Evolutionary conservation across 805 yeast species (phyloP), one percentile per base, ranked within the genome.

Genomic region (Nakazawaea molendinolei): DNA sequence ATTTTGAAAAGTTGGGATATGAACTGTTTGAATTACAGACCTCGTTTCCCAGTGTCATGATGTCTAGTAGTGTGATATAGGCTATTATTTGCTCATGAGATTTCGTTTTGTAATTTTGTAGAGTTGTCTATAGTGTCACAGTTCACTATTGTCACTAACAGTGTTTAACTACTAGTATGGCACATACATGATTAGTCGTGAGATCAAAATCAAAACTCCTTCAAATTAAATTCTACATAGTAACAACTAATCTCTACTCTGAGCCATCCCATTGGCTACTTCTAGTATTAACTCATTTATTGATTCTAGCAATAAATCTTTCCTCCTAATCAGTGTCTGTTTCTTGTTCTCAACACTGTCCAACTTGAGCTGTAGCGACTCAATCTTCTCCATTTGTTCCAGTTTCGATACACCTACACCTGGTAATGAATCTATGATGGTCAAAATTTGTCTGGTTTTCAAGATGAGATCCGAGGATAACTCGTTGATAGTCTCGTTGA

Each of bases 321-420:
- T 86, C 48, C 76, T 74, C 45, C 65, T 48, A 7, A 82, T 69
- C 7, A 80, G 79, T 21, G 60, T 61, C 10, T 69, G 58, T 43
- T 85, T 74, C 38, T 73, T 69, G 16, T 56, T 51, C 47, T 87
- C 92, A 2, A 78, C 75, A 9, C 64, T 60, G 9, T 68, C 65
- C 37, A 89, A 59, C 45, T 84, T 85, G 30, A 55, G 53, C 33
- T 84, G 81, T 31, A 92, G 61, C 10, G 63, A 65, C 34, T 69
- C 71, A 13, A 90, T 83, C 41, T 70, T 69, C 19, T 61, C 58
- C 53, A 87, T 54, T 56, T 89, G 97, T 37, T 75, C 79, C 30
- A 69, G 73, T 17, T 84, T 82, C 2, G 89, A 75, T 1, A 82
- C 89, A 7, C 94, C 96, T 3, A 86, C 85, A 9, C 97, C 97